Percentiles rank a stretch among this genome's conserved stretches.
phyloP scores from a whole-genome alignment of 306 rosid genomes.

The Leucaena leucocephala region DNA sequence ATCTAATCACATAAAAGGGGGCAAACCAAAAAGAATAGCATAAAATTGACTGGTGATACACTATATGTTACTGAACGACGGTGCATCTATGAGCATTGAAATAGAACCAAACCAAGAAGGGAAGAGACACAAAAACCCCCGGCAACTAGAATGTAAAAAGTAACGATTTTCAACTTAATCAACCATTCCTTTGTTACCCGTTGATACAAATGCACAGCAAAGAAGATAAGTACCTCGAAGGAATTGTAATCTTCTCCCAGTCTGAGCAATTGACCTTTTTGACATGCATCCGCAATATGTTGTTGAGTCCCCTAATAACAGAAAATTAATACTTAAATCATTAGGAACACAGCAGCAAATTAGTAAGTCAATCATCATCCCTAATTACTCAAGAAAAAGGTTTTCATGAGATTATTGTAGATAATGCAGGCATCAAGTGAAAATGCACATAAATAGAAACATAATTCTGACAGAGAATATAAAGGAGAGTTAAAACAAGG shows the following conservation, averaged over 20 bases:
- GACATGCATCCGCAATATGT: conserved; percentile 82
- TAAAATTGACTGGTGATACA: not conserved
- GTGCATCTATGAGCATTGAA: conserved; percentile 5
- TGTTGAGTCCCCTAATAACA: conserved; percentile 77
- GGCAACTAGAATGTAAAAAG: not conserved
- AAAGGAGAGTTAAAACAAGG: not conserved
- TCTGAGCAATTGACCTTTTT: conserved; percentile 72
- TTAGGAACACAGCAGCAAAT: not conserved
- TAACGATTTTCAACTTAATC: not conserved
- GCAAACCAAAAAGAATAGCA: not conserved
- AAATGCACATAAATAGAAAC: too few species aligned
- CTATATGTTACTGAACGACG: not conserved
- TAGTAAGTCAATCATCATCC: not conserved
- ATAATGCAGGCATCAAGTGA: too few species aligned
- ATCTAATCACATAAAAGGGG: conserved; percentile 25
- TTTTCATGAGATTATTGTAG: too few species aligned
- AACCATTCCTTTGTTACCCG: not conserved
- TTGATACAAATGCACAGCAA: conserved; percentile 3
- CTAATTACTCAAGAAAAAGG: not conserved
- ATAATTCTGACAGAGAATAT: not conserved
- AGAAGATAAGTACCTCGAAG: conserved; percentile 63
- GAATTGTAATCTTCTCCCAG: conserved; percentile 86
- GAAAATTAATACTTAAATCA: conserved; percentile 21
- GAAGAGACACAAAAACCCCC: not conserved
- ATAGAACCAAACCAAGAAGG: not conserved